Conservation (phyloP, 2,329 filamentous ascomycete genomes). For the Xylariaceae sp. region DNA sequence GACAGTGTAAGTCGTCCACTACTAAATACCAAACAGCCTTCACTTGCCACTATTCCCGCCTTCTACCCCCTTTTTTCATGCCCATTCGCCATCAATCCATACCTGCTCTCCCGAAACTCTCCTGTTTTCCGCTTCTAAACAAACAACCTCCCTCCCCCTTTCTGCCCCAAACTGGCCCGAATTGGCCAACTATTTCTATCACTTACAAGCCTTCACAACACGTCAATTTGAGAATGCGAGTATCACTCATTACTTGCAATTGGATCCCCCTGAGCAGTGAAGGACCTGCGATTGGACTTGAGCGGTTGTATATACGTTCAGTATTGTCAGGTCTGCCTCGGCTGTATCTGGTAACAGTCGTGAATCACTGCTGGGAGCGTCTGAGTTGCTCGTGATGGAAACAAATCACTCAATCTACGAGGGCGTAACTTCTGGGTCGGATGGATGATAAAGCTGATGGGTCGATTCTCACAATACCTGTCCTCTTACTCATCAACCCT, state of each 20-base stretch:
- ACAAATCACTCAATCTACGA: not conserved
- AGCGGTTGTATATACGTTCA: too few relatives aligned
- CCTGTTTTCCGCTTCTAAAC: not conserved
- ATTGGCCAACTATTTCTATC: too few relatives aligned
- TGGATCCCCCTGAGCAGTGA: too few relatives aligned
- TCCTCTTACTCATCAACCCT: too few relatives aligned
- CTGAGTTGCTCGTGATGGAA: not conserved
- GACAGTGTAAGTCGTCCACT: constrained; percentile 63
- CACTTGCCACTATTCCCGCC: not conserved
- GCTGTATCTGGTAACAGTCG: not conserved
- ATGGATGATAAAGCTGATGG: not conserved
- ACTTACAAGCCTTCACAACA: too few relatives aligned
- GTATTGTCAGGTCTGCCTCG: too few relatives aligned
- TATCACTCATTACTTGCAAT: too few relatives aligned
- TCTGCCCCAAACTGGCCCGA: too few relatives aligned
- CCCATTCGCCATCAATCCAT: not conserved
- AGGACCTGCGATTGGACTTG: too few relatives aligned
- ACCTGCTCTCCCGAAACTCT: not conserved
- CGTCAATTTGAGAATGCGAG: too few relatives aligned
- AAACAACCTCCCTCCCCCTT: too few relatives aligned
- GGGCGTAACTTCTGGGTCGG: not conserved
- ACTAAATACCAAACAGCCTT: not conserved
- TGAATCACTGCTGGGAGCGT: not conserved
- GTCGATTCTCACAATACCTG: not conserved
- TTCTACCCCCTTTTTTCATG: not conserved